Evolutionary conservation across 2,329 filamentous ascomycete genomes (phyloP).

Genomic region (Massarina eburnea): DNA sequence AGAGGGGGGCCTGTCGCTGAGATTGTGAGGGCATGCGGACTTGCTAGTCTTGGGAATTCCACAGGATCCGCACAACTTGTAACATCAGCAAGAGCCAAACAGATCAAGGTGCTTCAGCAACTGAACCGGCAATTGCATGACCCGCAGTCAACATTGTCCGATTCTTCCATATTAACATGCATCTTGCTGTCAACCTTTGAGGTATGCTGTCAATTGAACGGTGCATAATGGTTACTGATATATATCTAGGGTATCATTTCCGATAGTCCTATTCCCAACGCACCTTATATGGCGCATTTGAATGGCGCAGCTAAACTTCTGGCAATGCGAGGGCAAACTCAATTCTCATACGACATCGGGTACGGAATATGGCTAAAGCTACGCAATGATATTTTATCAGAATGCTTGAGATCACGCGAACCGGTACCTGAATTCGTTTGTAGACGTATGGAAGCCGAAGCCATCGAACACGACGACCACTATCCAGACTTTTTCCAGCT

Average conservation of each 20-base stretch:
- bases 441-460: constrained; percentile 9
- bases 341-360: constrained; percentile 3
- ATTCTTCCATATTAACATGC: constrained; percentile 17
- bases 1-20: constrained; percentile 15
- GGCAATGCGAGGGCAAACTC: constrained; percentile 9
- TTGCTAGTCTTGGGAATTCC: constrained; percentile 17
- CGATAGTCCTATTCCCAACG: constrained; percentile 8
- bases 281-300: constrained; percentile 13
- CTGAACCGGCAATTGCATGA: constrained; percentile 17
- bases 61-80: constrained; percentile 12
- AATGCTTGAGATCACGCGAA: constrained; percentile 11
- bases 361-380: background rate
- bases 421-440: constrained; percentile 11
- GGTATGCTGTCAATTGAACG: constrained; percentile 1
- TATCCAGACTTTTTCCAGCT: constrained; percentile 11
- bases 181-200: constrained; percentile 18
- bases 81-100: constrained; percentile 13
- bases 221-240: background rate
- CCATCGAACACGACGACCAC: constrained; percentile 7
- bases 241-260: constrained; percentile 13
- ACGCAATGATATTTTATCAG: constrained; percentile 1
- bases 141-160: constrained; percentile 9
- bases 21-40: constrained; percentile 15
- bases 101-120: constrained; percentile 13
- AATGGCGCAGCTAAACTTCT: constrained; percentile 15